Conservation (phyloP, 2,329 filamentous ascomycete species). For the Sporothrix mexicana region DNA sequence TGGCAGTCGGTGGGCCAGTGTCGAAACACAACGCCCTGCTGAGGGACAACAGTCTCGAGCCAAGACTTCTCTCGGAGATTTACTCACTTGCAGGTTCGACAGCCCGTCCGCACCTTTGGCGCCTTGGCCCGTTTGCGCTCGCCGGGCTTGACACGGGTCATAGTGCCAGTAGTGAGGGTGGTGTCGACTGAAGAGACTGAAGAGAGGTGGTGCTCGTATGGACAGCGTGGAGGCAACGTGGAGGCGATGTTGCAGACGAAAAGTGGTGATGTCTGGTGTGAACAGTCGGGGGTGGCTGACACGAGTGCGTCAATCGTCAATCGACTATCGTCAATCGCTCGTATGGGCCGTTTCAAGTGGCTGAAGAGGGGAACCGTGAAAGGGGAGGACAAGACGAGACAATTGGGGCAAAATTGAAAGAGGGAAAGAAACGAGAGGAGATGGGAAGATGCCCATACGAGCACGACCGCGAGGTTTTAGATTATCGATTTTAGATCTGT, state of each 20-base stretch:
- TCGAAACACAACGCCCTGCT: too few species aligned
- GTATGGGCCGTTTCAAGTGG: slow-evolving; percentile 10
- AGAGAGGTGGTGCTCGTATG: neutral
- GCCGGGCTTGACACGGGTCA: slow-evolving; percentile 36
- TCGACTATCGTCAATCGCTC: neutral
- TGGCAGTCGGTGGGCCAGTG: neutral
- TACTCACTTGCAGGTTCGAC: slow-evolving; percentile 36
- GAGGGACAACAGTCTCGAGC: neutral
- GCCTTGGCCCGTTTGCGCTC: slow-evolving; percentile 34
- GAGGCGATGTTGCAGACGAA: too few species aligned
- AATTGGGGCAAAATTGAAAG: neutral
- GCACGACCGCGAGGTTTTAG: neutral
- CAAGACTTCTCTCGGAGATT: neutral
- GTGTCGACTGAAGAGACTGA: too few species aligned
- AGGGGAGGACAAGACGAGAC: neutral
- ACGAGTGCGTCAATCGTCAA: too few species aligned
- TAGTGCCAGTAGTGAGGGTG: too few species aligned
- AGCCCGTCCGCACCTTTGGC: slow-evolving; percentile 36
- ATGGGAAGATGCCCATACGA: slow-evolving; percentile 29
- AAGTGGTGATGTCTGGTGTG: neutral
- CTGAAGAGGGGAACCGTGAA: neutral
- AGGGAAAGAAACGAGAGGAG: neutral
- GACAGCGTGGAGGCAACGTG: neutral
- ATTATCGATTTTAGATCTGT: neutral
- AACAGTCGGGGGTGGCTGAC: neutral